phyloP scores from a whole-genome alignment of 2,329 filamentous ascomycete species.

The Botrytis deweyae region DNA sequence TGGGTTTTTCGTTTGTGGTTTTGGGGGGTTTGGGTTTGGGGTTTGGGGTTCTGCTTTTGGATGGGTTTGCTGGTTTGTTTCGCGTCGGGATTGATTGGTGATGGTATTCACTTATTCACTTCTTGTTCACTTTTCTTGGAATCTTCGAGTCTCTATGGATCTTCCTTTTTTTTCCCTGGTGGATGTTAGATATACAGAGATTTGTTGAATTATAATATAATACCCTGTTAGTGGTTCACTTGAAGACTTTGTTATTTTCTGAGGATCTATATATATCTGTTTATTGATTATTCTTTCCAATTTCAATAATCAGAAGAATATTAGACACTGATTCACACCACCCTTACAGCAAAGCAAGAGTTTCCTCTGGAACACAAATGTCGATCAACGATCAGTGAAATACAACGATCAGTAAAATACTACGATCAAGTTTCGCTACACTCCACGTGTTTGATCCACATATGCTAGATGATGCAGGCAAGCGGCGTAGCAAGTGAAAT shows the following conservation, averaged over 20 bases:
- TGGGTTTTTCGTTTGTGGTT: neutral
- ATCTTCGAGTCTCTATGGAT: neutral
- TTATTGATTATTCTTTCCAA: neutral
- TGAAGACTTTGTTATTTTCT: neutral
- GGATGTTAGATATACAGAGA: neutral
- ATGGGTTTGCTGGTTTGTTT: neutral
- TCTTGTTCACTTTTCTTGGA: neutral
- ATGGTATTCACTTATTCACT: slow-evolving; percentile 10
- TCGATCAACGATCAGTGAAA: neutral
- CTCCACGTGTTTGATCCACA: neutral
- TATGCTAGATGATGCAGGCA: neutral
- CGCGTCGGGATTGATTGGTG: neutral
- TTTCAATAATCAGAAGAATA: neutral
- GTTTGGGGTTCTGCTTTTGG: no score
- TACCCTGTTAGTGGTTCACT: neutral
- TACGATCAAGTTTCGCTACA: neutral
- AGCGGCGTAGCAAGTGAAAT: neutral
- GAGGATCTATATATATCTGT: neutral
- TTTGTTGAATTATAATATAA: neutral
- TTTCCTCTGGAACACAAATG: neutral
- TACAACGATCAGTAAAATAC: neutral
- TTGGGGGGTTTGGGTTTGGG: no score
- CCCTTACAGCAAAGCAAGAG: neutral
- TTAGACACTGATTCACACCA: neutral
- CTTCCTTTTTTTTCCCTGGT: neutral